A percentile compares a stretch with the other conserved stretches of the same genome.
phyloP scores from a whole-genome alignment of 768 basidiomycete species.

The Xerocomellus amylosporus region DNA sequence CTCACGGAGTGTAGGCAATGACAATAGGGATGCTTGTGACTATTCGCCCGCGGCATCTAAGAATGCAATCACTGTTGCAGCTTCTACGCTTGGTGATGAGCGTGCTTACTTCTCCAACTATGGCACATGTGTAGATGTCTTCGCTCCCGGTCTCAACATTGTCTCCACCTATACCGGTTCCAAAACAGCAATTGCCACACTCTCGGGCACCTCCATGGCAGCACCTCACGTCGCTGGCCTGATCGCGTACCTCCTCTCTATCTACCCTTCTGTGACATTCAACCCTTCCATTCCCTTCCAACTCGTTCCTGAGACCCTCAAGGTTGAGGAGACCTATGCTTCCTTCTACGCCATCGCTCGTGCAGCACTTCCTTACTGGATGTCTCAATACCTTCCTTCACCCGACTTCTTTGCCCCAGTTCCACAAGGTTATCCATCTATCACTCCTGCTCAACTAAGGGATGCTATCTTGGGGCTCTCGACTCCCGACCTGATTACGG shows the following conservation, averaged over 20 bases:
- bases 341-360: constrained; percentile 55
- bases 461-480: constrained; percentile 63
- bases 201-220: constrained; percentile 94
- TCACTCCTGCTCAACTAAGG: constrained; percentile 78
- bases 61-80: constrained; percentile 93
- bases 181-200: constrained; percentile 57
- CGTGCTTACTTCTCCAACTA: constrained; percentile 93
- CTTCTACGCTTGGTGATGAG: constrained; percentile 76
- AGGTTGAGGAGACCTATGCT: constrained; percentile 36
- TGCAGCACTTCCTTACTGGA: constrained; percentile 56
- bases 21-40: constrained; percentile 84
- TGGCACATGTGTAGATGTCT: constrained; percentile 88
- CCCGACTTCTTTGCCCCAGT: constrained; percentile 45
- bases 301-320: constrained; percentile 36
- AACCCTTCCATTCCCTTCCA: constrained; percentile 46
- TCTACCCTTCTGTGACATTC: constrained; percentile 71
- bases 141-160: constrained; percentile 90
- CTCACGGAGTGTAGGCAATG: constrained; percentile 51
- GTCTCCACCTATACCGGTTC: constrained; percentile 80
- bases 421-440: constrained; percentile 38
- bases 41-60: constrained; percentile 91
- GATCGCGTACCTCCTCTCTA: constrained; percentile 86
- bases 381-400: constrained; percentile 54
- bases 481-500: constrained; percentile 46
- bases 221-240: constrained; percentile 90